Conservation (phyloP, 1,139 yeast genomes). For the Geotrichum reessii region DNA sequence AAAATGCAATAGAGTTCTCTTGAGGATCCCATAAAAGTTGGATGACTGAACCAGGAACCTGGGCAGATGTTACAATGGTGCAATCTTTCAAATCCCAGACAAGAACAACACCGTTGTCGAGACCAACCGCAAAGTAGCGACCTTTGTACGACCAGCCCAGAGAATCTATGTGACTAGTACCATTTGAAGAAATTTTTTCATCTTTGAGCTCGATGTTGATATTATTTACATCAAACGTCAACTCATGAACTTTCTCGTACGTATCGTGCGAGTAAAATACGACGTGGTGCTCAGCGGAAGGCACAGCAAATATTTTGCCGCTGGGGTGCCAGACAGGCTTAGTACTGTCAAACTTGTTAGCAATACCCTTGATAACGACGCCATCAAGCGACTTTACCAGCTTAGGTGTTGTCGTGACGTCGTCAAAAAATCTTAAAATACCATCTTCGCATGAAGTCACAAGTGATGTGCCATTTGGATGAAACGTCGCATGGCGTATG, state of each 20-base stretch:
- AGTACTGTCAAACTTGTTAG: constrained; percentile 39
- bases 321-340: constrained; percentile 55
- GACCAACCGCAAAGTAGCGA: constrained; percentile 46
- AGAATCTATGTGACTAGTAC: not conserved
- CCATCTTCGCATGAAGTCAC: constrained; percentile 68
- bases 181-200: constrained; percentile 3
- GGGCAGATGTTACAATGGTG: constrained; percentile 2
- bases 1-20: constrained; percentile 32
- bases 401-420: constrained; percentile 42
- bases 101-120: constrained; percentile 47
- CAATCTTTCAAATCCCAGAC: constrained; percentile 45
- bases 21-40: constrained; percentile 38
- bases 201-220: constrained; percentile 10
- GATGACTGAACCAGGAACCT: constrained; percentile 18
- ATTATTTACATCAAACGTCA: constrained; percentile 3
- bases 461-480: constrained; percentile 52
- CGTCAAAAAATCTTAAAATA: constrained; percentile 55
- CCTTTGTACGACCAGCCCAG: constrained; percentile 54
- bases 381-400: constrained; percentile 42
- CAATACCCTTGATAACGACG: constrained; percentile 34
- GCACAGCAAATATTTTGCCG: constrained; percentile 60
- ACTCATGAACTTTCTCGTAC: constrained; percentile 19
- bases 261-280: constrained; percentile 32
- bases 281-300: constrained; percentile 40
- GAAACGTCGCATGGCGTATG: constrained; percentile 56